Percentiles rank a stretch among this genome's conserved stretches.
Evolutionary conservation across 805 yeast species (phyloP).

Genomic region (Candida sonorensis): DNA sequence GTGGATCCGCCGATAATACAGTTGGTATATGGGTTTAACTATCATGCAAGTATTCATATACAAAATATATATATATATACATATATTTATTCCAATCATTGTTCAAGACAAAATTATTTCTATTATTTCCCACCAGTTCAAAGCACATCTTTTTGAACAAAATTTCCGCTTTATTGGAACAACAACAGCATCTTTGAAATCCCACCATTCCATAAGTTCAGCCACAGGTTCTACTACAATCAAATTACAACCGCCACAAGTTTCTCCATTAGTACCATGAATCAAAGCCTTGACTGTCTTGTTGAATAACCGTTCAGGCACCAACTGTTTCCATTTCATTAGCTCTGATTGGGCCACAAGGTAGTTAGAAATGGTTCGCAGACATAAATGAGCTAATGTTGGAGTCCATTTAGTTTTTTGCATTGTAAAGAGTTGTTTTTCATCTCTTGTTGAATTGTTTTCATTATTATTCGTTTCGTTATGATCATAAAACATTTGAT

Average conservation of each 20-base stretch:
- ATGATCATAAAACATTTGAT: constrained; percentile 12
- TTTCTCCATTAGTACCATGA: constrained; percentile 43
- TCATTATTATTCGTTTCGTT: constrained; percentile 6
- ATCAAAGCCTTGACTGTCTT: constrained; percentile 46
- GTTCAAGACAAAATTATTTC: constrained; percentile 4
- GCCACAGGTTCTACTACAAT: constrained; percentile 52
- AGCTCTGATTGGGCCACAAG: constrained; percentile 50
- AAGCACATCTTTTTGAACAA: constrained; percentile 44
- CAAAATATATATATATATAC: no score
- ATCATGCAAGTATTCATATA: no score
- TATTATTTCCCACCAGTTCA: constrained; percentile 22
- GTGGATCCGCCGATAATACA: constrained; percentile 56
- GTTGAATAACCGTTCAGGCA: constrained; percentile 39
- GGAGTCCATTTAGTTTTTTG: constrained; percentile 30
- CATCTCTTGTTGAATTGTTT: constrained; percentile 10
- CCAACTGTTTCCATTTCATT: constrained; percentile 42
- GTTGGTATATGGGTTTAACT: constrained; percentile 44
- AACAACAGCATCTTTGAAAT: constrained; percentile 39
- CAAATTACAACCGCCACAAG: constrained; percentile 44
- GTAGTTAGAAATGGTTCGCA: constrained; percentile 43
- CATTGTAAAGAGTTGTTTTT: neutral
- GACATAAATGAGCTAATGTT: constrained; percentile 39
- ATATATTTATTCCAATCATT: no score
- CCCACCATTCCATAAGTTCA: constrained; percentile 64
- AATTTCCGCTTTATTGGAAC: constrained; percentile 50